A percentile compares a stretch with the other conserved stretches of the same genome.
Evolutionary conservation across 2,329 filamentous ascomycete genomes (phyloP).

Genomic region (Fusarium pseudocircinatum): DNA sequence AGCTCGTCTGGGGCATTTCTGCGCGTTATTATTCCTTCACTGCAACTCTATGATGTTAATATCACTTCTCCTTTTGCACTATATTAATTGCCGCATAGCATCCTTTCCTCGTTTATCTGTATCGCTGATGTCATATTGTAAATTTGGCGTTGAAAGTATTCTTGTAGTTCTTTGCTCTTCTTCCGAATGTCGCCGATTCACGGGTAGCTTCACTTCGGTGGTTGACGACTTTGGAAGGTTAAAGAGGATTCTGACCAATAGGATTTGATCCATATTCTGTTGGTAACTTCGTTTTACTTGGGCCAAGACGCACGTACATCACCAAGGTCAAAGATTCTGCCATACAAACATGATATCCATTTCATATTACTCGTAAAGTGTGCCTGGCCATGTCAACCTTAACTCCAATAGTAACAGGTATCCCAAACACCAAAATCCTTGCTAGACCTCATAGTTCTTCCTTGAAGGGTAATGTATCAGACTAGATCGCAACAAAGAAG

Average conservation of each 20-base stretch:
- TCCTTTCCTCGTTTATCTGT: not conserved
- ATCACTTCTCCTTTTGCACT: not conserved
- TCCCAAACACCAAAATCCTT: not conserved
- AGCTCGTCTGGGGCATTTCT: constrained; percentile 29
- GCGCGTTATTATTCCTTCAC: constrained; percentile 2
- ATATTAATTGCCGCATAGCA: not conserved
- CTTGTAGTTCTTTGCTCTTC: not conserved
- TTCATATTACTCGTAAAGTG: not conserved
- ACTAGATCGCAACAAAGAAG: constrained; percentile 75
- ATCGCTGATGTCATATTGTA: not conserved
- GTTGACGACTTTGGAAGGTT: not conserved
- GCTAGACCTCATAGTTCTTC: not conserved
- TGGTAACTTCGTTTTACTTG: not conserved
- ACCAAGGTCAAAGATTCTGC: too few relatives aligned
- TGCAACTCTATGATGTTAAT: not conserved
- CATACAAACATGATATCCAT: not conserved
- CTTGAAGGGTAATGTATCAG: not conserved
- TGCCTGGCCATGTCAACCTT: not conserved
- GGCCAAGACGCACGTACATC: not conserved
- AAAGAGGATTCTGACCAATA: not conserved
- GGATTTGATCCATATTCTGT: not conserved
- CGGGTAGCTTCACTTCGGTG: constrained; percentile 15
- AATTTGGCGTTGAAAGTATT: not conserved
- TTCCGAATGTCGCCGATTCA: constrained; percentile 32
- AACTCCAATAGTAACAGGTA: not conserved